Evolutionary conservation across 2,329 filamentous ascomycete genomes (phyloP).

Genomic region (Ophiostoma australiae): DNA sequence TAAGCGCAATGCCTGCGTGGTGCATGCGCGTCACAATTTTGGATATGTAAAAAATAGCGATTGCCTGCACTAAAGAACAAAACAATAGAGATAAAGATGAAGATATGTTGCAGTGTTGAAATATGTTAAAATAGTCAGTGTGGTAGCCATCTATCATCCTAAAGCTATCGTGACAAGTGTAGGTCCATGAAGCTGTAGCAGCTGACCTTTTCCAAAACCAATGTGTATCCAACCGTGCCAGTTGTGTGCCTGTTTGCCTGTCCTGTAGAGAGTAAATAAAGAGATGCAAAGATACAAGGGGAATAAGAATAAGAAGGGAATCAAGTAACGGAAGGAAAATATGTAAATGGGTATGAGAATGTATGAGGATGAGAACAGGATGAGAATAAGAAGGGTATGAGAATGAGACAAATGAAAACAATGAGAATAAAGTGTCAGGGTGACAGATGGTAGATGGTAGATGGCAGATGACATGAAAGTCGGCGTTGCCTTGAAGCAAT

Average conservation of each 20-base stretch:
- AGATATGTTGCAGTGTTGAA: not conserved
- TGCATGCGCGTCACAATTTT: not conserved
- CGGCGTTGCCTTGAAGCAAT: too few species aligned
- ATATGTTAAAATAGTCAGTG: not conserved
- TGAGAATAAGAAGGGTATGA: not conserved
- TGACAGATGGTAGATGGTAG: not conserved
- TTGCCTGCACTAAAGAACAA: not conserved
- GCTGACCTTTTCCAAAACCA: not conserved
- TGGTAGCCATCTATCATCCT: not conserved
- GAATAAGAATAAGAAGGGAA: not conserved
- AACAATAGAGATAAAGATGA: not conserved
- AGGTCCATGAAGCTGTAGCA: conserved; percentile 1
- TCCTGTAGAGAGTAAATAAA: not conserved
- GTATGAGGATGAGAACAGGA: not conserved
- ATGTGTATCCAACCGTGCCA: not conserved
- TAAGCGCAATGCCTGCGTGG: not conserved
- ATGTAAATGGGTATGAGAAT: not conserved
- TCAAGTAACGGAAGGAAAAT: not conserved
- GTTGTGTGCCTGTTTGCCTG: not conserved
- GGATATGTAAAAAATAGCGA: not conserved
- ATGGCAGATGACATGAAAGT: too few species aligned
- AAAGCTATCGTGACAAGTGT: not conserved
- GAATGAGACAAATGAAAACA: not conserved
- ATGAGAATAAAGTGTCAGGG: not conserved
- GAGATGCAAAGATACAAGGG: not conserved